phyloP scores from a whole-genome alignment of 2,329 filamentous ascomycete genomes.

The Cordyceps pruinosa region DNA sequence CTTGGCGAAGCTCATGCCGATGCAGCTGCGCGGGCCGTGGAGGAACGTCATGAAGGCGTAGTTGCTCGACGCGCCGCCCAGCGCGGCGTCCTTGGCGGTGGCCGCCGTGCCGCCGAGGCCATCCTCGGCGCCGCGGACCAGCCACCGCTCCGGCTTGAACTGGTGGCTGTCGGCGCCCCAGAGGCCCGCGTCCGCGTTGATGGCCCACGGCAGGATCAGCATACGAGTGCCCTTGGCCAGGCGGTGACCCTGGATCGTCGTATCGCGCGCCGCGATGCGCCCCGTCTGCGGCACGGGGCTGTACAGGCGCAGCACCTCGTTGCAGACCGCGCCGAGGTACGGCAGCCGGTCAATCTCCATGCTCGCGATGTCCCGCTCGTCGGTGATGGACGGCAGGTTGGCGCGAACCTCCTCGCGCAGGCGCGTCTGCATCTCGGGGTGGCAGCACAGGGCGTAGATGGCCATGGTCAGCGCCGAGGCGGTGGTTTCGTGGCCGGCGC shows the following conservation, averaged over 20 bases:
- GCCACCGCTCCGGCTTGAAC: slow-evolving; percentile 67
- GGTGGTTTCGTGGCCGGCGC: slow-evolving; percentile 66
- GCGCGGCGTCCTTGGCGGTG: slow-evolving; percentile 47
- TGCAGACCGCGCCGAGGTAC: slow-evolving; percentile 63
- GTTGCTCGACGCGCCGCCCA: slow-evolving; percentile 62
- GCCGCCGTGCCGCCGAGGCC: slow-evolving; percentile 21
- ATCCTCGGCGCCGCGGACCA: slow-evolving; percentile 33
- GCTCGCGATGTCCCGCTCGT: slow-evolving; percentile 24
- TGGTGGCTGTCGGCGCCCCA: slow-evolving; percentile 62
- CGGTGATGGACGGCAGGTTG: slow-evolving; percentile 44
- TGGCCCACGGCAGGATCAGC: slow-evolving; percentile 49
- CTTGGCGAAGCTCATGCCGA: slow-evolving; percentile 67
- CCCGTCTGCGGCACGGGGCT: slow-evolving; percentile 57
- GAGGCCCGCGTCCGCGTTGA: slow-evolving; percentile 55
- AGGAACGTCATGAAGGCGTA: slow-evolving; percentile 72
- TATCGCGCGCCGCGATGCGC: slow-evolving; percentile 50
- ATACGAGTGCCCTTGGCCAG: slow-evolving; percentile 61
- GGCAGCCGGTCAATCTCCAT: slow-evolving; percentile 61
- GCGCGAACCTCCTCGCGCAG: slow-evolving; percentile 63
- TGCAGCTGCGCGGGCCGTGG: slow-evolving; percentile 76
- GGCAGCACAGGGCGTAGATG: slow-evolving; percentile 51
- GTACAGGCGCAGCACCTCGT: slow-evolving; percentile 68
- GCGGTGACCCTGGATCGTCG: slow-evolving; percentile 48
- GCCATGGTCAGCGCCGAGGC: slow-evolving; percentile 30
- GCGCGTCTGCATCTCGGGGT: slow-evolving; percentile 57